phyloP scores from a whole-genome alignment of 371 early-diverging fungal genomes.

The Apophysomyces variabilis region DNA sequence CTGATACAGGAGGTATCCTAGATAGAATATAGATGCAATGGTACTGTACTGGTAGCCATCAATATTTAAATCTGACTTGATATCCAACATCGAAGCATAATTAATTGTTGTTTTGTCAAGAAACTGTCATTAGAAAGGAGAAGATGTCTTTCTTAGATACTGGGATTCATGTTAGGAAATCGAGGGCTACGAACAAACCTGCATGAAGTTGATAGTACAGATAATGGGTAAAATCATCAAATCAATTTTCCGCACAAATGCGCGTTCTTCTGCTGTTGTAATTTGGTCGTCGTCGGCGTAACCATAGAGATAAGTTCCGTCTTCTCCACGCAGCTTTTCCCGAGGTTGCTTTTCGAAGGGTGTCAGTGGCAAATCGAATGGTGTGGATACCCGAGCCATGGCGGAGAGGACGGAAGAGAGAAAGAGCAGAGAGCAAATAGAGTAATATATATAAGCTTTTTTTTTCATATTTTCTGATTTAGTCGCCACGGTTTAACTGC shows the following conservation, averaged over 20 bases:
- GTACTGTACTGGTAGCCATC: neutral
- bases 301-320: neutral
- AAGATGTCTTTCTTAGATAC: neutral
- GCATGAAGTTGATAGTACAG: slow-evolving; percentile 44
- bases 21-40: slow-evolving; percentile 27
- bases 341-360: neutral
- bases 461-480: too few species aligned
- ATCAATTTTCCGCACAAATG: slow-evolving; percentile 45
- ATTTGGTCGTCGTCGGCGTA: neutral
- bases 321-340: neutral
- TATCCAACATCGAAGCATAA: neutral
- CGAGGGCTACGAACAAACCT: slow-evolving; percentile 19
- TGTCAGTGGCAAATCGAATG: neutral
- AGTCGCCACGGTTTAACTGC: too few species aligned
- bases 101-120: slow-evolving; percentile 3
- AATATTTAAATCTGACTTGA: neutral
- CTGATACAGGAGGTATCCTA: slow-evolving; percentile 45
- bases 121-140: neutral
- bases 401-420: neutral
- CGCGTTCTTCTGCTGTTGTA: slow-evolving; percentile 40
- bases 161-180: neutral
- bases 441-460: too few species aligned
- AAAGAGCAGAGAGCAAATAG: neutral
- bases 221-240: slow-evolving; percentile 36
- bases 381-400: neutral